These are phyloP conservation scores for Crithidia fasciculata DNA, from an alignment of 208 protist species.

Conservation along the genomic window DNA sequence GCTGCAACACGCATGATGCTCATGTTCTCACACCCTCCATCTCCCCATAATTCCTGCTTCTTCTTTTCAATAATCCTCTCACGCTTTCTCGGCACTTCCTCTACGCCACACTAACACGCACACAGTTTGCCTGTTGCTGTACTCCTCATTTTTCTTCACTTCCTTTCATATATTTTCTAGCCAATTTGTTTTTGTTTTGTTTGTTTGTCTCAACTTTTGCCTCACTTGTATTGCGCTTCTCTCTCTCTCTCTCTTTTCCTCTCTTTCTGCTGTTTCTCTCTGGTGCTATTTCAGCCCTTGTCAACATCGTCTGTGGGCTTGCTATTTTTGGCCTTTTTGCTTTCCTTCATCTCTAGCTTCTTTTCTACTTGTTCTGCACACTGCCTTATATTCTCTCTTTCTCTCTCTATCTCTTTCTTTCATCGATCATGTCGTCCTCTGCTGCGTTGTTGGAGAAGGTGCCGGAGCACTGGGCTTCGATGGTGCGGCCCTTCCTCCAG, in stretches of 20 bases:
- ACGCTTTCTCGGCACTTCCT: neutral
- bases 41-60: too few relatives aligned
- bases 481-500: constrained; percentile 69
- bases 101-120: neutral
- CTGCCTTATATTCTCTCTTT: too few relatives aligned
- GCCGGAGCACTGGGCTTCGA: constrained; percentile 48
- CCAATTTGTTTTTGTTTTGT: constrained; percentile 5
- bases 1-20: too few relatives aligned
- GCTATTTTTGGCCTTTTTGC: neutral
- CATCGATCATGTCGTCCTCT: constrained; percentile 24
- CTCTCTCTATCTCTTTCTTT: neutral
- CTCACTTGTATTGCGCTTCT: constrained; percentile 1
- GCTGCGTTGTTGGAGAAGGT: constrained; percentile 30
- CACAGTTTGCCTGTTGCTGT: neutral
- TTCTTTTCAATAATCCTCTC: too few relatives aligned
- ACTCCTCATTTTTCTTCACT: neutral
- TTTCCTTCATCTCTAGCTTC: neutral
- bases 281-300: neutral
- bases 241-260: neutral
- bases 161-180: neutral
- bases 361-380: neutral
- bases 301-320: neutral
- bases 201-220: neutral
- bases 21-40: too few relatives aligned
- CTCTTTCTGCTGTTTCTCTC: neutral